A percentile compares a stretch with the other conserved stretches of the same genome.
Conservation (phyloP, 495 filamentous ascomycete genomes). For the Physcia stellaris region DNA sequence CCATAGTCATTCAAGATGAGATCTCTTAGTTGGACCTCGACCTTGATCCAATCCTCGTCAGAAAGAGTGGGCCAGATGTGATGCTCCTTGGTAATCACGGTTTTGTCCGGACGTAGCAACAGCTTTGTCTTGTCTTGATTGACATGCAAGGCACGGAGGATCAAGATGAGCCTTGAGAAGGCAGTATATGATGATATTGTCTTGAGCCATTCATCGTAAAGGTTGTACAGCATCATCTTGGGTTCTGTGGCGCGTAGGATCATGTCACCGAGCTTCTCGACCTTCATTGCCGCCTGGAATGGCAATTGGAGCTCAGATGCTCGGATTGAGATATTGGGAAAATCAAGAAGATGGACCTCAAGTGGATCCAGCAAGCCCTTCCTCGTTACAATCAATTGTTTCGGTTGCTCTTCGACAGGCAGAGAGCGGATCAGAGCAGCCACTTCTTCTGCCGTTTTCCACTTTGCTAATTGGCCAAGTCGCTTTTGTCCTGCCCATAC, state of each 20-base stretch:
- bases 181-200: slow-evolving; percentile 97
- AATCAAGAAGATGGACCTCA: slow-evolving; percentile 94
- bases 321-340: slow-evolving; percentile 98
- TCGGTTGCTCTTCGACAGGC: slow-evolving; percentile 96
- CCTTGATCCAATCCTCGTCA: slow-evolving; percentile 98
- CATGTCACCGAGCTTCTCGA: slow-evolving; percentile 98
- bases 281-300: slow-evolving; percentile 99
- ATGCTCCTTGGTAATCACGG: slow-evolving; percentile 94
- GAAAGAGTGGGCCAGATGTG: slow-evolving; percentile 95
- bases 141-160: slow-evolving; percentile 90
- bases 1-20: slow-evolving; percentile 97
- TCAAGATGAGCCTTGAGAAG: slow-evolving; percentile 91
- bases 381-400: slow-evolving; percentile 95
- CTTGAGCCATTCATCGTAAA: slow-evolving; percentile 99
- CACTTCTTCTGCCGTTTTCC: slow-evolving; percentile 99
- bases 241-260: slow-evolving; percentile 95
- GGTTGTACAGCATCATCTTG: slow-evolving; percentile 98
- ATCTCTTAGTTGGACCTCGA: slow-evolving; percentile 91
- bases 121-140: slow-evolving; percentile 98
- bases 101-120: slow-evolving; percentile 94
- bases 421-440: slow-evolving; percentile 93
- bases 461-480: slow-evolving; percentile 95
- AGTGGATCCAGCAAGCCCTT: slow-evolving; percentile 96
- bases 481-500: slow-evolving; percentile 99
- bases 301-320: slow-evolving; percentile 95